These are phyloP conservation scores for Paecilomyces fulvus DNA, from an alignment of 2,329 filamentous ascomycete species.

Conservation along the genomic window DNA sequence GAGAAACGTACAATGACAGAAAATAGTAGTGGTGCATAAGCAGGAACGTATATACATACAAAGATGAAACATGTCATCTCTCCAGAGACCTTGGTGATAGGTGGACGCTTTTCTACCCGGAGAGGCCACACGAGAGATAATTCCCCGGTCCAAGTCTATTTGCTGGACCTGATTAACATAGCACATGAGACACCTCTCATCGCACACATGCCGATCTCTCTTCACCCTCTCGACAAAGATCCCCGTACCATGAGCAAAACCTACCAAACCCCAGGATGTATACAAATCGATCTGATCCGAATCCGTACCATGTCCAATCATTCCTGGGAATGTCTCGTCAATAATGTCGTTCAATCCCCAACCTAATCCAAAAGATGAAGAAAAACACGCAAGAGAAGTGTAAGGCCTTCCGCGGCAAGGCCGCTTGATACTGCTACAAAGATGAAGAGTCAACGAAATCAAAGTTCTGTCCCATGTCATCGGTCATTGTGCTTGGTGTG, in stretches of 20 bases:
- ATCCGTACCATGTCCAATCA: background rate
- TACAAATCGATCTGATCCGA: background rate
- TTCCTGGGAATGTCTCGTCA: background rate
- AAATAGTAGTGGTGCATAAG: background rate
- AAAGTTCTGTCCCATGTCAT: conserved; percentile 13
- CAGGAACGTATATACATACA: background rate
- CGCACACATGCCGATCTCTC: background rate
- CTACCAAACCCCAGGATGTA: background rate
- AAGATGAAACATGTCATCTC: background rate
- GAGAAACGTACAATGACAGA: background rate
- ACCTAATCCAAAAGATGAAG: background rate
- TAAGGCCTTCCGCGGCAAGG: background rate
- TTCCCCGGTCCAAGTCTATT: background rate
- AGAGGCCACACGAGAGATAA: background rate
- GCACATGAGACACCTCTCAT: background rate
- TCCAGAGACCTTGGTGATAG: background rate
- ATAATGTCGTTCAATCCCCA: background rate
- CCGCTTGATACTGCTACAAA: conserved; percentile 4
- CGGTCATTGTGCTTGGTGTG: conserved; percentile 24
- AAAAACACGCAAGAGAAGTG: background rate
- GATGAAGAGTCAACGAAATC: conserved; percentile 3
- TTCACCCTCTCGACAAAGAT: background rate
- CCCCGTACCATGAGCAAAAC: background rate
- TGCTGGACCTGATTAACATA: background rate
- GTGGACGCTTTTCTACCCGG: background rate